Conservation (phyloP, 2,329 filamentous ascomycete species). For the Fusarium beomiforme region DNA sequence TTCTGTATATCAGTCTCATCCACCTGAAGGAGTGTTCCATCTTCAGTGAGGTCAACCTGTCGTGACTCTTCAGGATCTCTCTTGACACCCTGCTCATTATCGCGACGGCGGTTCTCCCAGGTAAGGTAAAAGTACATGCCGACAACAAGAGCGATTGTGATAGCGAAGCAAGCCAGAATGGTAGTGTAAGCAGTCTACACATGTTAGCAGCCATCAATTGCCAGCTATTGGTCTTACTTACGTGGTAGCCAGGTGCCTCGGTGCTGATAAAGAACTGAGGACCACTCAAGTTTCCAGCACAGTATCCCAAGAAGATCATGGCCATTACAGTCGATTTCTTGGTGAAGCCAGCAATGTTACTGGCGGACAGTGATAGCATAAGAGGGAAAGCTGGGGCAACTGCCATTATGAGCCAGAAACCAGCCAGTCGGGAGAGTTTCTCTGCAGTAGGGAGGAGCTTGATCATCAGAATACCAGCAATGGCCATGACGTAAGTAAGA, state of each 20-base stretch:
- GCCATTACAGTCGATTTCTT: conserved; percentile 17
- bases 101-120: conserved; percentile 10
- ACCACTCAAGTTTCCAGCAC: conserved; percentile 2
- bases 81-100: conserved; percentile 6
- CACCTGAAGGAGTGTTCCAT: neutral
- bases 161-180: neutral
- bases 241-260: neutral
- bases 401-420: conserved; percentile 8
- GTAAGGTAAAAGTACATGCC: conserved; percentile 1
- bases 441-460: neutral
- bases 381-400: neutral
- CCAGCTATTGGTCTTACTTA: accelerated
- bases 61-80: conserved; percentile 7
- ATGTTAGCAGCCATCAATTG: accelerated
- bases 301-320: conserved; percentile 12
- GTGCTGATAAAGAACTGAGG: conserved; percentile 18
- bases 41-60: neutral
- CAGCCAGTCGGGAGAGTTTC: neutral
- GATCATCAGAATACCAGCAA: conserved; percentile 15
- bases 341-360: conserved; percentile 12
- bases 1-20: conserved; percentile 15
- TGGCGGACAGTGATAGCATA: neutral
- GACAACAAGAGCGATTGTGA: neutral
- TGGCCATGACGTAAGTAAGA: conserved; percentile 2
- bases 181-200: neutral